Conservation (phyloP, 2,329 filamentous ascomycete genomes). For the Drechslera avenae region DNA sequence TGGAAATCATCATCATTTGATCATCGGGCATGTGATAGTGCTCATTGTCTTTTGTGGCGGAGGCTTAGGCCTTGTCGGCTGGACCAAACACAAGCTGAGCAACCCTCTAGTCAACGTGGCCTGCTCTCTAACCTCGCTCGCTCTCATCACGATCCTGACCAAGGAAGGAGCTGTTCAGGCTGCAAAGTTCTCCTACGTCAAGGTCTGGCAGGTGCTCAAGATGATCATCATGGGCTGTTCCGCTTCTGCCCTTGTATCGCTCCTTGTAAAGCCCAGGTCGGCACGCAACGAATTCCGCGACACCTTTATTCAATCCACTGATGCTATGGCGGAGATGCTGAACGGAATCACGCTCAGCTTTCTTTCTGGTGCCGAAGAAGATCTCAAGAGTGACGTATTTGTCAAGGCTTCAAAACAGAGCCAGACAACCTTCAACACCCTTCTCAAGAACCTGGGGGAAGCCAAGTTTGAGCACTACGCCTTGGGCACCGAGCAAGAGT, state of each 20-base stretch:
- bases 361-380: slow-evolving; percentile 78
- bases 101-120: slow-evolving; percentile 78
- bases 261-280: slow-evolving; percentile 78
- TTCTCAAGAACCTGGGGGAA: slow-evolving; percentile 80
- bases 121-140: slow-evolving; percentile 83
- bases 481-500: slow-evolving; percentile 77
- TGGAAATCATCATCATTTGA: slow-evolving; percentile 68
- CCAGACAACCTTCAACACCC: slow-evolving; percentile 68
- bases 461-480: slow-evolving; percentile 89
- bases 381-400: slow-evolving; percentile 71
- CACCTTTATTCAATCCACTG: slow-evolving; percentile 74
- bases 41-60: slow-evolving; percentile 84
- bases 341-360: slow-evolving; percentile 83
- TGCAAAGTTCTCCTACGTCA: slow-evolving; percentile 78
- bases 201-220: slow-evolving; percentile 72
- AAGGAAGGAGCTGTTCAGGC: slow-evolving; percentile 88
- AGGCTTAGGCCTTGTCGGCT: slow-evolving; percentile 84
- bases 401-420: slow-evolving; percentile 66
- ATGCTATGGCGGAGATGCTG: slow-evolving; percentile 79
- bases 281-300: slow-evolving; percentile 74
- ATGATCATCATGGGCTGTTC: slow-evolving; percentile 63
- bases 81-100: slow-evolving; percentile 80
- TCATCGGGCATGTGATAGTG: slow-evolving; percentile 77
- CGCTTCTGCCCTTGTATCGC: slow-evolving; percentile 58
- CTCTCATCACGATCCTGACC: slow-evolving; percentile 86